A percentile compares a stretch with the other conserved stretches of the same genome.
Conservation (phyloP, 805 yeast species). For the Priceomyces melissophilus region DNA sequence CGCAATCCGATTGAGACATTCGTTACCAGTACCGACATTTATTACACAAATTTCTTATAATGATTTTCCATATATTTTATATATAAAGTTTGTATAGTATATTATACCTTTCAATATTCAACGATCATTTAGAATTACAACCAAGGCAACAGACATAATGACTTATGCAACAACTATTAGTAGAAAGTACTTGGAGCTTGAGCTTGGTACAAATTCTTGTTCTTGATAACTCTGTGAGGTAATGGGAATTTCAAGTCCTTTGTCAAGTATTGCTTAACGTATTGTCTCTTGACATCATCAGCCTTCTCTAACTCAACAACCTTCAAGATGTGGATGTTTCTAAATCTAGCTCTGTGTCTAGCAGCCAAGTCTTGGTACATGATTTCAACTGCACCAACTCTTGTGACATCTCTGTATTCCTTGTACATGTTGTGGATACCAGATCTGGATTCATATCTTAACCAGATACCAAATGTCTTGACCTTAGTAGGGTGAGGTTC, state of each 20-base stretch:
- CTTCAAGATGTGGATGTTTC: conserved; percentile 98
- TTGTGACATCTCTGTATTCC: conserved; percentile 99
- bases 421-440: conserved; percentile 99
- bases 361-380: conserved; percentile 99
- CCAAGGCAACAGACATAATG: conserved; percentile 8
- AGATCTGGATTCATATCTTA: conserved; percentile 99
- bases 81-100: conserved; percentile 6
- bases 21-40: not conserved
- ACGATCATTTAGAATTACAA: conserved; percentile 10
- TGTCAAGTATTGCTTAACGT: conserved; percentile 94
- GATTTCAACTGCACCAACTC: conserved; percentile 97
- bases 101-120: conserved; percentile 8
- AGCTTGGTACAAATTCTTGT: conserved; percentile 82
- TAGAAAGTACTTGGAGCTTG: conserved; percentile 97
- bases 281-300: conserved; percentile 98
- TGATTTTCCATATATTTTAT: conserved; percentile 8
- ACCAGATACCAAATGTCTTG: conserved; percentile 99
- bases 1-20: conserved; percentile 2
- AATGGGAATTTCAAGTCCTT: conserved; percentile 99
- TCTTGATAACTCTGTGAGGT: conserved; percentile 97
- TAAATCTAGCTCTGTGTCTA: conserved; percentile 99
- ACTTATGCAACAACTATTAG: conserved; percentile 43
- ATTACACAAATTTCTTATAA: not conserved
- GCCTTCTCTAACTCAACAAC: conserved; percentile 98
- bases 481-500: conserved; percentile 99